A percentile compares a stretch with the other conserved stretches of the same genome.
Evolutionary conservation across 495 filamentous ascomycete species (phyloP).

Genomic region (Polyplosphaeria fusca): DNA sequence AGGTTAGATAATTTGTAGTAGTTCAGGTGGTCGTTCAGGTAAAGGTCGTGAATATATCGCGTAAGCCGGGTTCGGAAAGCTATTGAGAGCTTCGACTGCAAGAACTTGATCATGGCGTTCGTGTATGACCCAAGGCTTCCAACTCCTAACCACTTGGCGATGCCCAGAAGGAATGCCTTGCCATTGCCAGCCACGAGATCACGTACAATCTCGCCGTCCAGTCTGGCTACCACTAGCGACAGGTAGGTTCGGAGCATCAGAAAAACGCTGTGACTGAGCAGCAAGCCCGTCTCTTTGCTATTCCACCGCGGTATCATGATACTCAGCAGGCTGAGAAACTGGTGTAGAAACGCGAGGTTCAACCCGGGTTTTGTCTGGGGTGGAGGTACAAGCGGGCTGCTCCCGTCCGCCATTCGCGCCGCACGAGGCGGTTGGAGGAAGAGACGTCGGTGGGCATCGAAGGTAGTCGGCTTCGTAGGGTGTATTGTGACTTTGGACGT

Average conservation of each 20-base stretch:
- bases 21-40: slow-evolving; percentile 87
- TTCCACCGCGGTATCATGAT: slow-evolving; percentile 97
- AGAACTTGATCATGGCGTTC: slow-evolving; percentile 96
- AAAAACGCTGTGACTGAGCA: slow-evolving; percentile 84
- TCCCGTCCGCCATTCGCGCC: slow-evolving; percentile 67
- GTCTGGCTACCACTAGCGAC: slow-evolving; percentile 82
- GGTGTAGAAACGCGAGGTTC: slow-evolving; percentile 96
- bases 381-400: slow-evolving; percentile 68
- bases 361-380: slow-evolving; percentile 88
- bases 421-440: slow-evolving; percentile 88
- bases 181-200: slow-evolving; percentile 95
- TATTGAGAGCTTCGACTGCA: slow-evolving; percentile 96
- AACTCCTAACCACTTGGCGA: slow-evolving; percentile 77
- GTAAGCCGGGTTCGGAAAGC: slow-evolving; percentile 96
- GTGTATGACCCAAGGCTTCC: slow-evolving; percentile 80
- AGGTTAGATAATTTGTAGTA: slow-evolving; percentile 96
- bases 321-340: slow-evolving; percentile 89
- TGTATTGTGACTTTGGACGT: slow-evolving; percentile 89
- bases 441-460: slow-evolving; percentile 89
- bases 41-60: slow-evolving; percentile 95
- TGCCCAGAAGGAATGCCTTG: slow-evolving; percentile 79
- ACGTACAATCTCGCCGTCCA: slow-evolving; percentile 95
- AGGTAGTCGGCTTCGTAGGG: slow-evolving; percentile 89
- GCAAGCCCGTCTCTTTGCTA: slow-evolving; percentile 87
- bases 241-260: slow-evolving; percentile 90